Evolutionary conservation across 179 eudicot genomes (phyloP), one percentile per base, ranked within the genome.

Genomic region (Vitellaria paradoxa): DNA sequence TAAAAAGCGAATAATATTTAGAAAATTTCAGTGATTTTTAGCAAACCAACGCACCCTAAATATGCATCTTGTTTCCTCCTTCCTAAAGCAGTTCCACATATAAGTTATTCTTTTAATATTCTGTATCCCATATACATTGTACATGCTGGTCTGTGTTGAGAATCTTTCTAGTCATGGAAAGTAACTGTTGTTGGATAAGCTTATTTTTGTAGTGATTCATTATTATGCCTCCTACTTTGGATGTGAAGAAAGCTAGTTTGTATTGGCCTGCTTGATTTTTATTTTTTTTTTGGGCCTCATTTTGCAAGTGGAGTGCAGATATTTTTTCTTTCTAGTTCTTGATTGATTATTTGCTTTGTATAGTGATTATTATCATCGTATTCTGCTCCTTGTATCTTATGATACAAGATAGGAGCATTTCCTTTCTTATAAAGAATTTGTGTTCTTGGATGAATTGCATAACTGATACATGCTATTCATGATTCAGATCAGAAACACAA

Each of bases 401-500:
- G 53, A 15, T 49, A 20, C n/a, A n/a, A n/a, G n/a, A n/a, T n/a
- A n/a, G n/a, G 57, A 47, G 49, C 18, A 20, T 9, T 21, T 69
- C 18, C 18, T 6, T 69, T 69, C 37, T 49, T 49, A 42, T 49
- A 9, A 9, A 42, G 66, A 49, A 68, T 42, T 68, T 68, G 11
- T 15, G 40, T 66, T 42, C 72, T 4, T 20, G 26, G 7, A n/a
- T 46, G 53, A 49, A 23, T 49, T 69, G 72, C 57, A 23, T 69
- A 21, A 47, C 12, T 69, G 21, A 30, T 6, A 7, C 6, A 21
- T 21, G 24, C 24, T 74, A 6, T 24, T 74, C 17, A 17, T 74
- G 21, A 23, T 66, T 42, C 81, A 89, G 93, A 75, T 89, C 24
- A 76, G 86, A 73, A 89, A 89, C 83, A 88, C 93, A 56, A 80